Evolutionary conservation across 2,329 filamentous ascomycete genomes (phyloP), one percentile per base, ranked within the genome.

Genomic region (Alternaria alternata): DNA sequence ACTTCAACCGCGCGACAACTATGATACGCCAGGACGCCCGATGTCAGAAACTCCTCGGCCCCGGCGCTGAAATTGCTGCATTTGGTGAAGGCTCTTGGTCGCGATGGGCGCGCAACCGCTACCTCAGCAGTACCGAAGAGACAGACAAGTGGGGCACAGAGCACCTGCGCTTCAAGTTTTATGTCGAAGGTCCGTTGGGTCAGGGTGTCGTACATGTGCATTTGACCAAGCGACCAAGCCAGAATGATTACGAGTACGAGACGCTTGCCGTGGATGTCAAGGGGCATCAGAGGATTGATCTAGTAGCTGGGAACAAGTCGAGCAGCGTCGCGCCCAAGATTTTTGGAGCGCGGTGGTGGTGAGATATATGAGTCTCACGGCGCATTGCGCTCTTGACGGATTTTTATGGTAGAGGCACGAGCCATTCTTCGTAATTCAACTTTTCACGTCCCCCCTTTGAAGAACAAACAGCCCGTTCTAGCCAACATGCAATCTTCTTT

Each of bases 1-100:
- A 95, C 75, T 97, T 96, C 84, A 96, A 96, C 81, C 89, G 91
- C 64, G 92, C 92, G 1, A 91, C 96, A 48, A 87, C 91, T 72
- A 88, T 89, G 62, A 89, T 98, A 75, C 92, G 90, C 75, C 84
- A 86, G 53, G 91, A 96, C 73, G 77, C 86, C 0, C 84, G 87
- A 58, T 96, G 92, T 74, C 82, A 89, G 28, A 87, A 90, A 57
- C 76, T 96, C 7, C 85, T 98, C 1, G 93, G 93, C 14, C 88
- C 92, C 16, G 75, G 74, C 39, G 89, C 88, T 62, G 86, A 93
- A 74, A 94, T 98, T 58, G 85, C 83, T 22, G 93, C 93, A 0
- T 91, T 90, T 77, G 94, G 94, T 39, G 92, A 97, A 67, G 86
- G 89, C 61, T 94, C 91, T 2, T 85, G 84, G 76, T 95, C 90